phyloP scores from a whole-genome alignment of 495 filamentous ascomycete species.

The Monascus purpureus region DNA sequence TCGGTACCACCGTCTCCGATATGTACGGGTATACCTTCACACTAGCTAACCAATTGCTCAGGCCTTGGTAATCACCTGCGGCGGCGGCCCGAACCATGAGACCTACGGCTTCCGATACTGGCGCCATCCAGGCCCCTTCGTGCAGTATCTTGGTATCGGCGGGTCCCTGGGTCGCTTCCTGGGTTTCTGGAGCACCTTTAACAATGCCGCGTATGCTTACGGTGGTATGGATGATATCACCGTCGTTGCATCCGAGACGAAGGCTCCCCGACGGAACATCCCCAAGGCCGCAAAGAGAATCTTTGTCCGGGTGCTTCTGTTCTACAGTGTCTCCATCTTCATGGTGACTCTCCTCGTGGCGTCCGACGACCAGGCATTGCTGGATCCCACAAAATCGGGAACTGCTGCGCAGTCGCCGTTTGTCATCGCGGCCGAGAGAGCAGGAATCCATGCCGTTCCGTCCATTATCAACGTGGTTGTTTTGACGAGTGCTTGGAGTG shows the following conservation, averaged over 20 bases:
- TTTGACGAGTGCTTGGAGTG: constrained; percentile 30
- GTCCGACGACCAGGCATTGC: constrained; percentile 34
- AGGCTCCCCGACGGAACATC: constrained; percentile 28
- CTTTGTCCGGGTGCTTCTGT: constrained; percentile 27
- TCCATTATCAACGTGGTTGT: constrained; percentile 38
- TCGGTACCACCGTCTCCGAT: too few species aligned
- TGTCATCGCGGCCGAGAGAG: constrained; percentile 34
- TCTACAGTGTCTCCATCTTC: constrained; percentile 30
- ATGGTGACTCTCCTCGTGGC: constrained; percentile 37
- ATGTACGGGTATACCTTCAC: too few species aligned
- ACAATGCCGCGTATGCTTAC: constrained; percentile 44
- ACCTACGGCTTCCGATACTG: constrained; percentile 32
- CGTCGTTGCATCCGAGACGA: constrained; percentile 36
- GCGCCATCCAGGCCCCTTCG: constrained; percentile 37
- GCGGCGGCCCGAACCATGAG: constrained; percentile 12
- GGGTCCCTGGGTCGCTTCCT: constrained; percentile 33
- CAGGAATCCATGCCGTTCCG: constrained; percentile 31
- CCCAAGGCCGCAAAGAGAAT: constrained; percentile 31
- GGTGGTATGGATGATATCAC: constrained; percentile 40
- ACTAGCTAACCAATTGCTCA: too few species aligned
- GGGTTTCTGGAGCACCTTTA: constrained; percentile 47
- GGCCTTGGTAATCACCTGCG: constrained; percentile 36
- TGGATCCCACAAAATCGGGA: constrained; percentile 17
- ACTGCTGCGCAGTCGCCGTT: constrained; percentile 35
- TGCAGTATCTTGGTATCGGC: constrained; percentile 27